Evolutionary conservation across 768 basidiomycete genomes (phyloP), one percentile per base, ranked within the genome.

Genomic region (Stropharia rugosoannulata): DNA sequence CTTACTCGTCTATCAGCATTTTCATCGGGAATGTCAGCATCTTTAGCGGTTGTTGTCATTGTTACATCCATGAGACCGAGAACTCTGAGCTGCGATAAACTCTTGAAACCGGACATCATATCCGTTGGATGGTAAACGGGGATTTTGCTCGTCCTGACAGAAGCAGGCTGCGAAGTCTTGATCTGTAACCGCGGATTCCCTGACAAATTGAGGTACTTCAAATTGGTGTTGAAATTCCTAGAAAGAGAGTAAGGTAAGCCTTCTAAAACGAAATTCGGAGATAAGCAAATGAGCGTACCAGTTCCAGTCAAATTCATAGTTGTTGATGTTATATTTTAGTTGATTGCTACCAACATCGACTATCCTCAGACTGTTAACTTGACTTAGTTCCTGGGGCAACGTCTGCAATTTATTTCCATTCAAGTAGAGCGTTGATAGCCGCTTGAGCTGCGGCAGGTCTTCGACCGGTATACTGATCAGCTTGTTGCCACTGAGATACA

Each of bases 271-370:
- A 50, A 41, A 40, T 29, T n/a, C 51, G 11, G 7, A 55, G 25
- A 32, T 40, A 41, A 38, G 47, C 38, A 35, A 45, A 56, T 32
- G 25, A 32, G 73, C 84, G 49, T 60, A 96, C 96, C 97, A 98
- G 69, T 99, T 98, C 96, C 96, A 98, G 73, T 99, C 97, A 70
- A 95, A 98, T 68, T 96, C 93, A 88, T 87, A 94, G 65, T 99
- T 99, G 61, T 93, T 90, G 62, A 97, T 94, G 67, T 98, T 99
- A 73, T 98, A 98, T 79, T 90, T 93, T 69, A 99, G 76, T 51
- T 84, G 70, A 68, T 99, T 99, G 68, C 88, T 95, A 9, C 97
- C 95, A 5, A 91, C 95, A 66, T 99, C 97, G 62, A 99, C 77
- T 36, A 90, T 83, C 50, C 79, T 81, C 64, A 99, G 74, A 46